Base-by-base conservation (phyloP, 2,329 filamentous ascomycete species). In the Aaosphaeria arxii region DNA sequence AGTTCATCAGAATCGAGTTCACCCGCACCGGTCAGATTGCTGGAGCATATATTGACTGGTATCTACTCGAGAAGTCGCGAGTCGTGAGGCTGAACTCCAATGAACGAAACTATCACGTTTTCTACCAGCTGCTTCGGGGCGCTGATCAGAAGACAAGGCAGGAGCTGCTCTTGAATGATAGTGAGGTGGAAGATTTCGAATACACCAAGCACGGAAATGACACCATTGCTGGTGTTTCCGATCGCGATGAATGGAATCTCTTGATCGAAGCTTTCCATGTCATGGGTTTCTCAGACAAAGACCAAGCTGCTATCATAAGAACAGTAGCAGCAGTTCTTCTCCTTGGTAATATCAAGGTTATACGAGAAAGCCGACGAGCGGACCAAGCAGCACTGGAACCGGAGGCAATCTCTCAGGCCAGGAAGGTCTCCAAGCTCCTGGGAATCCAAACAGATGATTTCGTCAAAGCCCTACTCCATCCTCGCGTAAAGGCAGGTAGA, bases 21-120 rank as follows among this genome's bases (percentile, higher is more conserved):
- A 90, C 85, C 32, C 82, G 88, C 28, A 83, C 83, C 33, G 95
- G 95, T 30, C 88, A 94, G 46, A 99, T 99, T 56, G 88, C 88
- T 4, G 95, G 95, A 33, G 94, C 94, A 24, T 96, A 91, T 73
- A 97, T 99, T 56, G 91, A 99, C 69, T 99, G 94, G 94, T 99
- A 97, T 71, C 79, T 99, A 1, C 77, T 99, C 11, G 94, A 99
- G 66, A 99, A 99, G 71, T 99, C 94, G n/a, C 84, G 94, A 59
- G 94, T 99, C 6, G 92, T 99, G 17, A 86, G 86, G 39, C 83
- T 96, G 52, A 96, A 95, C 63, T 67, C 82, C 1, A 88, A 90
- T 48, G 94, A 99, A 74, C 85, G 94, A 46, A 99, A 95, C 63
- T 99, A 99, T 67, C 94, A 99, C 69, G 80, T 99, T 47, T 99